Conservation (phyloP, 106 monocot genomes). For the Xerophyta viscosa region DNA sequence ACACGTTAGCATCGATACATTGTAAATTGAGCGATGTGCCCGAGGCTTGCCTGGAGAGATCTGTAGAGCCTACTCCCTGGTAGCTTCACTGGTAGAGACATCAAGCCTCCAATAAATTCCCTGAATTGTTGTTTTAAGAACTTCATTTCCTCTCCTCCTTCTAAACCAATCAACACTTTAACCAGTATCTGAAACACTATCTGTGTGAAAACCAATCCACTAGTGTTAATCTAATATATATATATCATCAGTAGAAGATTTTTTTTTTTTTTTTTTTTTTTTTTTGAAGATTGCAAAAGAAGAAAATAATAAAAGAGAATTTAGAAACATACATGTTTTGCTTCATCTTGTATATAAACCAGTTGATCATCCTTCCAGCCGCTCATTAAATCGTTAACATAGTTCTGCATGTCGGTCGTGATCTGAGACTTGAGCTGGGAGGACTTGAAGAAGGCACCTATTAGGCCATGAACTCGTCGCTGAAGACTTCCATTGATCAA, state of each 20-base stretch:
- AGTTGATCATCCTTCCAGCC: conserved; percentile 48
- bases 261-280: no score
- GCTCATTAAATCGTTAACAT: conserved; percentile 30
- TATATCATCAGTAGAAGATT: no score
- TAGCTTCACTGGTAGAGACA: conserved; percentile 79
- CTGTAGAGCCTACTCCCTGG: conserved; percentile 69
- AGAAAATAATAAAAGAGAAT: no score
- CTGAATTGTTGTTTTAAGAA: conserved; percentile 69
- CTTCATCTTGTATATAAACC: conserved; percentile 59
- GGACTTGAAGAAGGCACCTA: conserved; percentile 85
- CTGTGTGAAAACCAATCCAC: conserved; percentile 14
- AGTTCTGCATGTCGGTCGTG: conserved; percentile 53
- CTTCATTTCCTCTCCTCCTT: conserved; percentile 58
- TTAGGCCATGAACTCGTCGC: conserved; percentile 65
- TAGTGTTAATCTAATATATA: no score
- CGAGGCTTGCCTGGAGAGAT: conserved; percentile 80
- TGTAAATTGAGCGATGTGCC: no score
- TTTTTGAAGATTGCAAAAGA: no score
- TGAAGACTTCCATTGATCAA: conserved; percentile 66
- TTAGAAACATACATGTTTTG: no score
- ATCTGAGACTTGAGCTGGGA: conserved; percentile 48
- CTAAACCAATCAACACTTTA: conserved; percentile 62
- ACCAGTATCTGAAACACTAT: conserved; percentile 79
- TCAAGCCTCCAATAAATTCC: conserved; percentile 88
- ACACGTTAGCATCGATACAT: no score